Percentiles rank a stretch among this genome's conserved stretches.
Conservation (phyloP, 1,284 basidiomycete genomes). For the Rhodotorula sp. region DNA sequence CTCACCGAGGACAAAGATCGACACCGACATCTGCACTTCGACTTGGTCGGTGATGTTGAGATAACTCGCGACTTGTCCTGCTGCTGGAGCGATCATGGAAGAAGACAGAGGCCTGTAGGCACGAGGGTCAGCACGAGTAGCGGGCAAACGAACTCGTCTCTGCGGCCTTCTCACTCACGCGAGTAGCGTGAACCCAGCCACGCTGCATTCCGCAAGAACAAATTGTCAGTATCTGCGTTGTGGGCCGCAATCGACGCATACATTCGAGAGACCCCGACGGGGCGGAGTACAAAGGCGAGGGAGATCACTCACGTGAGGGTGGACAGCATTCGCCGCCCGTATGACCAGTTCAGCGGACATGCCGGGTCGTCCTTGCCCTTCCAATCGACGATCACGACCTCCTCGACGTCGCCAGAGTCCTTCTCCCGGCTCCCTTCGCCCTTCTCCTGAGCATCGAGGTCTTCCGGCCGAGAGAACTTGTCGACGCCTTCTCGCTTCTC, state of each 20-base stretch:
- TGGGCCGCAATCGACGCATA: too few relatives aligned
- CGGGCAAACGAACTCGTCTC: neutral
- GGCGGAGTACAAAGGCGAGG: too few relatives aligned
- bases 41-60: slow-evolving; percentile 59
- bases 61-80: slow-evolving; percentile 57
- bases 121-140: neutral
- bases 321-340: slow-evolving; percentile 26
- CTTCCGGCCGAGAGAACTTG: neutral
- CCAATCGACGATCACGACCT: slow-evolving; percentile 53
- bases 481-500: neutral
- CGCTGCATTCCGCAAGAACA: slow-evolving; percentile 1
- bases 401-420: neutral
- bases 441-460: too few relatives aligned
- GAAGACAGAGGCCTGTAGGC: slow-evolving; percentile 58
- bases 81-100: slow-evolving; percentile 71
- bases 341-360: slow-evolving; percentile 48
- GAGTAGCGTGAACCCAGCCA: slow-evolving; percentile 34
- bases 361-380: slow-evolving; percentile 47
- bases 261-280: too few relatives aligned
- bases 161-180: slow-evolving; percentile 7
- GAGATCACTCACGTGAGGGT: slow-evolving; percentile 9
- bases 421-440: slow-evolving; percentile 6
- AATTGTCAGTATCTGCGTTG: too few relatives aligned
- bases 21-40: slow-evolving; percentile 62
- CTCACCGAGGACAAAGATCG: slow-evolving; percentile 61